Evolutionary conservation across 208 protist species (phyloP), one percentile per base, ranked within the genome.

Genomic region (Trypanosoma avium): DNA sequence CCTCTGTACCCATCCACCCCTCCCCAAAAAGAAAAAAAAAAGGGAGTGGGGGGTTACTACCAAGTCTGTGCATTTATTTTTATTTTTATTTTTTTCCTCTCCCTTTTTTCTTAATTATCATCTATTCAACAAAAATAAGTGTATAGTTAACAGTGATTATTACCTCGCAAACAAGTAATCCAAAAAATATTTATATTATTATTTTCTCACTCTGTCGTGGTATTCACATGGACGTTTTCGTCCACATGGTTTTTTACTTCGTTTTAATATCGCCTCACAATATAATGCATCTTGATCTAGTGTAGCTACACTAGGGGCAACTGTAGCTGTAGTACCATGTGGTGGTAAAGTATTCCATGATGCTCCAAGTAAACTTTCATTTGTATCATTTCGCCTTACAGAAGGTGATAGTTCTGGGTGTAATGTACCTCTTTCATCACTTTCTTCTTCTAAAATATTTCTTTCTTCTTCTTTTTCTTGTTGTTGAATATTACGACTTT

Each of bases 261-360:
- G 79, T 45, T 79, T 74, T 30, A 85, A 42, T 26, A 75, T 66
- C n/a, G 65, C 74, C 67, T 85, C 79, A 49, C 79, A 85, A 33
- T 61, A 59, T 4, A 67, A 33, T 15, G 40, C 33, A 3, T 53
- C 66, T 17, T 17, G 24, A 4, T 58, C 40, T 4, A 45, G 8
- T 22, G 40, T 29, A 6, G 40, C 2, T 1, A 24, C 59, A 9
- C 8, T 43, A 26, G 49, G 21, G n/a, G 19, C 49, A 17, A 21
- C 42, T 32, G 47, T 30, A n/a, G 27, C 21, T n/a, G 36, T 26
- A 32, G 19, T 35, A 50, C 24, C 50, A 17, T 22, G 38, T 10
- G 22, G 57, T 35, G 50, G 30, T 30, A 38, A 50, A 15, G 66
- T 72, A 8, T 8, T 6, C 29, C 22, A 36, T 13, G 40, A 50